These are phyloP conservation scores for Yarrowia alimentaria DNA, from an alignment of 805 yeast species.

Conservation along the genomic window DNA sequence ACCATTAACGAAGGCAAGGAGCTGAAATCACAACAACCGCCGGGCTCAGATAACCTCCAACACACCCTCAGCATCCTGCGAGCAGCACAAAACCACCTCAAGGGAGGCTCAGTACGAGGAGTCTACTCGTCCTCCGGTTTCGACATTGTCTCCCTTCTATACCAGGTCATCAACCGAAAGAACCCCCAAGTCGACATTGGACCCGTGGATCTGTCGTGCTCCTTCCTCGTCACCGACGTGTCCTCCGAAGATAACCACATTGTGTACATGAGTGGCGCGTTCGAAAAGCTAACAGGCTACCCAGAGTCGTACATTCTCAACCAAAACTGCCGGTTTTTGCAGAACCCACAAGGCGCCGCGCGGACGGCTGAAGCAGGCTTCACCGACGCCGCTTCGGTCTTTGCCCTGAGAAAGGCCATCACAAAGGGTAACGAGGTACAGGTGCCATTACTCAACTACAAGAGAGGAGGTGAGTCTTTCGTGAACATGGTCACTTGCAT, in stretches of 20 bases:
- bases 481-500: conserved; percentile 26
- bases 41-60: conserved; percentile 9
- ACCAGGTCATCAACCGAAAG: conserved; percentile 24
- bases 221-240: conserved; percentile 13
- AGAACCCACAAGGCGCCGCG: conserved; percentile 6
- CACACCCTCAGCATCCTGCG: conserved; percentile 17
- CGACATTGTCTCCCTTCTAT: conserved; percentile 12
- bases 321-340: conserved; percentile 22
- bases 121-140: conserved; percentile 24
- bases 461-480: conserved; percentile 24
- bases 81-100: conserved; percentile 21
- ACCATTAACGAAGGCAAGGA: conserved; percentile 6
- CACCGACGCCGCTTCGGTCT: conserved; percentile 19
- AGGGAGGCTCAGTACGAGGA: conserved; percentile 8
- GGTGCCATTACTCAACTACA: conserved; percentile 22
- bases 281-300: conserved; percentile 21
- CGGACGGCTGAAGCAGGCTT: conserved; percentile 6
- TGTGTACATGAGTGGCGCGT: conserved; percentile 19
- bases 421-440: conserved; percentile 6
- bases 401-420: conserved; percentile 13
- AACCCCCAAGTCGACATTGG: conserved; percentile 23
- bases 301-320: conserved; percentile 6
- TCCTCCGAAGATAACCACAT: conserved; percentile 11
- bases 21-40: neutral
- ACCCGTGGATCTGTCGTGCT: conserved; percentile 21